A percentile compares a stretch with the other conserved stretches of the same genome.
phyloP scores from a whole-genome alignment of 1,284 basidiomycete species.

The Schizophyllum amplum region DNA sequence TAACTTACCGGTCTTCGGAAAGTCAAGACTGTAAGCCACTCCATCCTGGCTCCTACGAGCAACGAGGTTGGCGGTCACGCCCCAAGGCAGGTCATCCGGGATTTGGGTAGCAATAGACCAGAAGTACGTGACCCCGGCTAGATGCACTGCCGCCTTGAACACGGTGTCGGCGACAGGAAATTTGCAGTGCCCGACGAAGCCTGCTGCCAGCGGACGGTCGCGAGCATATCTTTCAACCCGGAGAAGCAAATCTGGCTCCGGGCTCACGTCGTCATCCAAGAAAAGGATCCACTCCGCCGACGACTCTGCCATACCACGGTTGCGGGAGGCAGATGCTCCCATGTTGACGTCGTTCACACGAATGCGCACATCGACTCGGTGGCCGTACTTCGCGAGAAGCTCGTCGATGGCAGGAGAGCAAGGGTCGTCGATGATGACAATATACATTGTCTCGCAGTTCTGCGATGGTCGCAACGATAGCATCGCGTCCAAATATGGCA shows the following conservation, averaged over 20 bases:
- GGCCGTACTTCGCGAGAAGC: constrained; percentile 27
- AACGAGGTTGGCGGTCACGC: constrained; percentile 53
- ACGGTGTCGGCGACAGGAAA: constrained; percentile 42
- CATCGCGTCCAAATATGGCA: constrained; percentile 34
- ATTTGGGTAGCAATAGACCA: constrained; percentile 54
- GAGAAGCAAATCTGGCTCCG: constrained; percentile 34
- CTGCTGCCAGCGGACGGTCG: constrained; percentile 35
- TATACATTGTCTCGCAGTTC: constrained; percentile 41
- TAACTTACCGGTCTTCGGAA: constrained; percentile 39
- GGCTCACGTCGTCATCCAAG: constrained; percentile 50
- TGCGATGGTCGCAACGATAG: constrained; percentile 32
- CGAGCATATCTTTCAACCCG: constrained; percentile 41
- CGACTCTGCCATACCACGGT: constrained; percentile 39
- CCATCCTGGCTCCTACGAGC: constrained; percentile 36
- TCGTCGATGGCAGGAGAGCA: constrained; percentile 26
- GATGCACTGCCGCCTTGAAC: constrained; percentile 46
- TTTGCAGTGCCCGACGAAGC: constrained; percentile 42
- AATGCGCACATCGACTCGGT: constrained; percentile 39
- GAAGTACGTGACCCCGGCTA: constrained; percentile 51
- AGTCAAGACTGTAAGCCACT: constrained; percentile 35
- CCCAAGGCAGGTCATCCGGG: constrained; percentile 44
- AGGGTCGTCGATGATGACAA: constrained; percentile 52
- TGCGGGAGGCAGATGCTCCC: constrained; percentile 42
- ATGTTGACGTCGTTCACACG: constrained; percentile 33
- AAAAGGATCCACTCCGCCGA: constrained; percentile 43